Base-by-base conservation (phyloP, 2,329 filamentous ascomycete species). In the Tolypocladium ovalisporum region DNA sequence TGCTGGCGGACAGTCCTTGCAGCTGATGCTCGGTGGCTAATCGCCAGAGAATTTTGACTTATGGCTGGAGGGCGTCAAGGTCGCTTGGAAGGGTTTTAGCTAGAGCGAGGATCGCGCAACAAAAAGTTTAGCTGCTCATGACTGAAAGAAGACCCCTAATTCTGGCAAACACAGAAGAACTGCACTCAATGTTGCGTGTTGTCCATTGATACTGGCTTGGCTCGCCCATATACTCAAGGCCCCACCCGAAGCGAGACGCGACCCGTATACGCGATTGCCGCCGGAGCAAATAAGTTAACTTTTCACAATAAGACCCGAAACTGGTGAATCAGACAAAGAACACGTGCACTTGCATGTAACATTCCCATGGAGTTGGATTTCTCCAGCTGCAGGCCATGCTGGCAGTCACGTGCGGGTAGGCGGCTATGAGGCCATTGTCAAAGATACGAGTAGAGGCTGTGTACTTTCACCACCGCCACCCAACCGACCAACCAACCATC, bases 61-160 rank as follows among this genome's bases (percentile, higher is more conserved):
- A 47, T 44, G 53, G 49, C 32, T 35, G 54, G 56, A 56, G 56
- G 54, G 56, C 54, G 58, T 53, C 44, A 19, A 39, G 29, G 27
- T 36, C 22, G 34, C 47, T n/a, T 12, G 15, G 35, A 22, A 13
- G n/a, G 29, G 13, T 13, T 34, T 34, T 12, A 34, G 47, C 29
- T 35, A 15, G 47, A 52, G 47, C 47, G 29, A 52, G 10, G 29
- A 52, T 52, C 3, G 10, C 29, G 29, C 29, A 35, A 52, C 47
- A 52, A 52, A 27, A 42, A 42, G 37, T 37, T 42, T 29, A 32
- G 24, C 52, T 54, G 36, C 52, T 32, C 34, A 32, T 42, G 37
- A 22, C 19, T 32, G 10, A 32, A 4, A 19, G 36, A 29, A 22
- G 9, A 54, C 1, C 10, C 10, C 29, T 34, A 15, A 19, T 35